A percentile compares a stretch with the other conserved stretches of the same genome.
These are phyloP conservation scores for Aspergillus panamensis DNA, from an alignment of 495 filamentous ascomycete species.

Conservation along the genomic window DNA sequence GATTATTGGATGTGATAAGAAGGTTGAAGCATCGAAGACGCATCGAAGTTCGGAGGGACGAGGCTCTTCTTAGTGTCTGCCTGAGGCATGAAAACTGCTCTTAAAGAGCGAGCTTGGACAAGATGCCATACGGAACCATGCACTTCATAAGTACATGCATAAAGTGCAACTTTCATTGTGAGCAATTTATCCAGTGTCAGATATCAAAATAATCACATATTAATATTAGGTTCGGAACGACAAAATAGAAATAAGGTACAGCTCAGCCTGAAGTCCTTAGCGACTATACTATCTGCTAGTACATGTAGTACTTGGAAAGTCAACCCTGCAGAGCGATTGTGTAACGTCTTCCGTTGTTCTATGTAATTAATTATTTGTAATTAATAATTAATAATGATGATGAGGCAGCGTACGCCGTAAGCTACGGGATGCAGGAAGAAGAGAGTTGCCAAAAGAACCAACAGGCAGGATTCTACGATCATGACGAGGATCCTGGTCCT, in stretches of 20 bases:
- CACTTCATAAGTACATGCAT: background rate
- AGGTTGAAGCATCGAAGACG: slow-evolving; percentile 37
- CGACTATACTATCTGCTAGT: too few species aligned
- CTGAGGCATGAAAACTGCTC: slow-evolving; percentile 11
- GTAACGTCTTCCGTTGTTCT: too few species aligned
- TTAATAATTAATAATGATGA: too few species aligned
- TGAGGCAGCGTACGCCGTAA: too few species aligned
- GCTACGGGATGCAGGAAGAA: background rate
- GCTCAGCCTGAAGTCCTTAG: background rate
- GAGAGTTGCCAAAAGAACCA: background rate
- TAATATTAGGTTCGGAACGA: background rate
- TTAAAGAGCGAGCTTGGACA: background rate
- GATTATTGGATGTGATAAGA: slow-evolving; percentile 14
- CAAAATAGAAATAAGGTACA: slow-evolving; percentile 15
- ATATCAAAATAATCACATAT: background rate
- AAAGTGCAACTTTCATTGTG: background rate
- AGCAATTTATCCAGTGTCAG: too few species aligned
- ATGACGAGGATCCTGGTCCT: slow-evolving; percentile 20
- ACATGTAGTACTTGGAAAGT: background rate
- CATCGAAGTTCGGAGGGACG: slow-evolving; percentile 31
- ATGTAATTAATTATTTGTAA: too few species aligned
- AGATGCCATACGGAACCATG: background rate
- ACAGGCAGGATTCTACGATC: slow-evolving; percentile 9
- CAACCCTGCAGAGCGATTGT: background rate
- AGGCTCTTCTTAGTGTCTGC: slow-evolving; percentile 23